These are phyloP conservation scores for Tricharina praecox DNA, from an alignment of 495 filamentous ascomycete genomes.

Conservation along the genomic window DNA sequence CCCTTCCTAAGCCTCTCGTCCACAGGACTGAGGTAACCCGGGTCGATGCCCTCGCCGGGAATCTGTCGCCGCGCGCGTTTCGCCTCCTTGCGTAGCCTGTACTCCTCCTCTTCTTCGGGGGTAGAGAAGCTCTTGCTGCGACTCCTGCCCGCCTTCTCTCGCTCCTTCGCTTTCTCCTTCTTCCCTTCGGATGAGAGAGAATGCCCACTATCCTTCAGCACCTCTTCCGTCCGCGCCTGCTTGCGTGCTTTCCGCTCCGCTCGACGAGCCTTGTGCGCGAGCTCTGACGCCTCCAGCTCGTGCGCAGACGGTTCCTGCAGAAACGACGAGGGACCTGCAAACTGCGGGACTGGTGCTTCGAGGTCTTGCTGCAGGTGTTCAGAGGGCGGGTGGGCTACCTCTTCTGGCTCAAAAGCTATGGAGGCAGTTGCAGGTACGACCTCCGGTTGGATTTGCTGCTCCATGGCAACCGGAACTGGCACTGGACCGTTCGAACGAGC, in stretches of 20 bases:
- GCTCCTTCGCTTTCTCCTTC: slow-evolving; percentile 11
- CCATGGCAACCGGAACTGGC: not conserved
- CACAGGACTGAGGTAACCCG: not conserved
- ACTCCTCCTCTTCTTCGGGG: slow-evolving; percentile 17
- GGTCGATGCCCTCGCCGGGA: not conserved
- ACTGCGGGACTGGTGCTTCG: too few relatives aligned
- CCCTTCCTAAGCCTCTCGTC: not conserved
- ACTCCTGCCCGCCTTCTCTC: slow-evolving; percentile 9
- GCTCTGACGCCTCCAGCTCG: not conserved
- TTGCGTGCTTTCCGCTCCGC: slow-evolving; percentile 15
- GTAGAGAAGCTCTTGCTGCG: slow-evolving; percentile 6
- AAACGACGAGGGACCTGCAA: not conserved
- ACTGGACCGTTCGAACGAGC: not conserved
- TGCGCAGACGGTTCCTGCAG: not conserved
- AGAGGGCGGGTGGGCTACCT: too few relatives aligned
- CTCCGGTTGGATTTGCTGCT: too few relatives aligned
- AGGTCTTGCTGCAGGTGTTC: too few relatives aligned
- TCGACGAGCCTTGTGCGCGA: slow-evolving; percentile 14
- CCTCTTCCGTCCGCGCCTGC: slow-evolving; percentile 7
- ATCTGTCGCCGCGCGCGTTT: slow-evolving; percentile 8
- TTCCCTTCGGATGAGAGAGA: slow-evolving; percentile 18
- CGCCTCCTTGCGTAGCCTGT: slow-evolving; percentile 17
- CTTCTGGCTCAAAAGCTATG: too few relatives aligned
- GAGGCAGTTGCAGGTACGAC: too few relatives aligned
- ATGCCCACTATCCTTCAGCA: slow-evolving; percentile 19